Evolutionary conservation across 2,329 filamentous ascomycete species (phyloP).

Genomic region (Venturia effusa): DNA sequence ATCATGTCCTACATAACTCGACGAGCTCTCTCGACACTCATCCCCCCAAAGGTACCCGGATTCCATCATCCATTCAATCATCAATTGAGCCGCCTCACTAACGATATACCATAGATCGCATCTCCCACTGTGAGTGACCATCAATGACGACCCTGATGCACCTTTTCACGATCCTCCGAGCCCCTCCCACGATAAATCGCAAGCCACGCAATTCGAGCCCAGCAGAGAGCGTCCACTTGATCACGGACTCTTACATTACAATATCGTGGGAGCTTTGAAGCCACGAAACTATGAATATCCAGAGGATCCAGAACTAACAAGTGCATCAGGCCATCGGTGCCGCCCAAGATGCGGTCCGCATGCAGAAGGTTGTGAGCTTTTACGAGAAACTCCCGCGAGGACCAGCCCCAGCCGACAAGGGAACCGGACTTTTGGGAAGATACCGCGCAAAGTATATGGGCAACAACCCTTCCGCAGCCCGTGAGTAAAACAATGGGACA

Average conservation of each 20-base stretch:
- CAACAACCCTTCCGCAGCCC: constrained; percentile 79
- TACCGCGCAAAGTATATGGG: constrained; percentile 88
- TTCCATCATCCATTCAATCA: constrained; percentile 7
- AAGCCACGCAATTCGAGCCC: not conserved
- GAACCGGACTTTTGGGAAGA: constrained; percentile 71
- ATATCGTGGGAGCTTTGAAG: not conserved
- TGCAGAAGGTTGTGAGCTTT: constrained; percentile 97
- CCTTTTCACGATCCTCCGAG: not conserved
- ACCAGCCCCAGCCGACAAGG: constrained; percentile 70
- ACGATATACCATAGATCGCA: constrained; percentile 44
- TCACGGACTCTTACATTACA: not conserved
- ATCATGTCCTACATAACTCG: constrained; percentile 84
- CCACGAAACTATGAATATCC: not conserved
- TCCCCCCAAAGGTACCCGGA: constrained; percentile 83
- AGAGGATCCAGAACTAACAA: constrained; percentile 18
- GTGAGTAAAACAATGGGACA: constrained; percentile 52
- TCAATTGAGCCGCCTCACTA: not conserved
- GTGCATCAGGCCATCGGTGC: constrained; percentile 72
- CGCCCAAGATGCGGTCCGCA: constrained; percentile 89
- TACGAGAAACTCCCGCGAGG: constrained; percentile 98
- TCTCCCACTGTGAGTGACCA: constrained; percentile 64
- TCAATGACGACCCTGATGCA: constrained; percentile 6
- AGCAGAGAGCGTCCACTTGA: not conserved
- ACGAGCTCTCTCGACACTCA: constrained; percentile 93
- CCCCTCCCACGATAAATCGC: not conserved